These are phyloP conservation scores for Phoenix roebelenii DNA, from an alignment of 176 grass and related monocot species.

Conservation along the genomic window DNA sequence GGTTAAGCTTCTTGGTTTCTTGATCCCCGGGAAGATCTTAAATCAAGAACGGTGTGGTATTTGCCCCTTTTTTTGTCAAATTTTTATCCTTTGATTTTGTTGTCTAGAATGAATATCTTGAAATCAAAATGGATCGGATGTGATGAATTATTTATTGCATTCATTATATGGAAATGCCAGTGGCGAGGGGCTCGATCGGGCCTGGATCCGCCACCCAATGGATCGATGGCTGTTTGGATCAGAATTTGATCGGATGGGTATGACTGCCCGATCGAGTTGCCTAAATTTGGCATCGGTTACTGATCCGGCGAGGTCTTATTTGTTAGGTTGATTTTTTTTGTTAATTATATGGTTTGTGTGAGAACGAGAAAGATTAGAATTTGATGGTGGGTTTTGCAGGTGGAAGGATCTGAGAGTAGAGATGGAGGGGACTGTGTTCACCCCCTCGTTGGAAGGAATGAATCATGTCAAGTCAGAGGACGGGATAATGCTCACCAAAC, in stretches of 20 bases:
- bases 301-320: not conserved
- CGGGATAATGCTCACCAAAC: constrained; percentile 59
- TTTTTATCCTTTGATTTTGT: not conserved
- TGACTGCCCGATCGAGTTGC: not conserved
- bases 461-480: constrained; percentile 55
- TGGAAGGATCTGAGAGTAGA: constrained; percentile 1
- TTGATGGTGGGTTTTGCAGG: not conserved
- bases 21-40: not conserved
- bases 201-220: not conserved
- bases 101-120: not conserved
- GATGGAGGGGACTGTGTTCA: constrained; percentile 71
- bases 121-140: not conserved
- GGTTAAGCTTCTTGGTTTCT: not conserved
- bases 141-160: not conserved
- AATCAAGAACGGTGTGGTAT: constrained; percentile 13
- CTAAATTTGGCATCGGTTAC: constrained; percentile 1
- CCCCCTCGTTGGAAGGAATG: constrained; percentile 60
- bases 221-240: not conserved
- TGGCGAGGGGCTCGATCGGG: too few relatives aligned
- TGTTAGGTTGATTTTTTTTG: constrained; percentile 7
- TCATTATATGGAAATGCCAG: not conserved
- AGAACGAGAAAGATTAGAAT: constrained; percentile 9
- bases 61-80: not conserved
- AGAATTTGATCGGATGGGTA: not conserved
- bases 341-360: constrained; percentile 3